These are phyloP conservation scores for Narthecium ossifragum DNA, from an alignment of 106 monocot genomes.

Conservation along the genomic window DNA sequence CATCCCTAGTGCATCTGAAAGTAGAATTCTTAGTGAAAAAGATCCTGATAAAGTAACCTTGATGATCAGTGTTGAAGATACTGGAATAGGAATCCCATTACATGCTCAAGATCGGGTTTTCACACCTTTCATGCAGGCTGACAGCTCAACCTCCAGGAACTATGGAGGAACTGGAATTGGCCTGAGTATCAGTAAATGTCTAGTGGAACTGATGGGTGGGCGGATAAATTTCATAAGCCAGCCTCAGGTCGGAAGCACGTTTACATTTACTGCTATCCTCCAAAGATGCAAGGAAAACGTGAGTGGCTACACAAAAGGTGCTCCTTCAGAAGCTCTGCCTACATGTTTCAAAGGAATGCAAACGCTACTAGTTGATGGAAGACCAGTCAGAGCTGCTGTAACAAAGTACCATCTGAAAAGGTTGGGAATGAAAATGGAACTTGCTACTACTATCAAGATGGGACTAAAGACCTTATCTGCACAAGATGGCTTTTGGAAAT, in stretches of 20 bases:
- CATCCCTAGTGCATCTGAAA: conserved; percentile 9
- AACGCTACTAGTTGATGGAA: conserved; percentile 59
- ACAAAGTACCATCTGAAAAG: conserved; percentile 81
- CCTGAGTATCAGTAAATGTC: conserved; percentile 90
- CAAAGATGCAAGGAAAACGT: conserved; percentile 20
- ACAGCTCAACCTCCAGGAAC: conserved; percentile 92
- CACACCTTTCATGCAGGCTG: conserved; percentile 97
- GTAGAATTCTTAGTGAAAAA: conserved; percentile 11
- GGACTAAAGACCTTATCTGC: conserved; percentile 26
- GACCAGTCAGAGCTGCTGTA: conserved; percentile 70
- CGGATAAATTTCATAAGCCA: conserved; percentile 69
- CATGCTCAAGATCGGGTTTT: conserved; percentile 87
- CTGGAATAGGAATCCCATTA: conserved; percentile 84
- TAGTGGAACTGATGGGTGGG: conserved; percentile 94
- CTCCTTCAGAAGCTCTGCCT: conserved; percentile 43
- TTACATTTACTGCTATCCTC: conserved; percentile 78
- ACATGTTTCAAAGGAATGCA: conserved; percentile 57
- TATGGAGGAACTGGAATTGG: conserved; percentile 99
- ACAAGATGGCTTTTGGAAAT: conserved; percentile 41
- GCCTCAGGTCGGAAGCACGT: conserved; percentile 87
- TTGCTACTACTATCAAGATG: conserved; percentile 27
- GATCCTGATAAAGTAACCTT: conserved; percentile 43
- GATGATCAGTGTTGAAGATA: conserved; percentile 80
- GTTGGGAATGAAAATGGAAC: conserved; percentile 64
- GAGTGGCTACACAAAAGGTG: conserved; percentile 28